Base-by-base conservation (phyloP, 1,284 basidiomycete species). In the Peniophora sp. region DNA sequence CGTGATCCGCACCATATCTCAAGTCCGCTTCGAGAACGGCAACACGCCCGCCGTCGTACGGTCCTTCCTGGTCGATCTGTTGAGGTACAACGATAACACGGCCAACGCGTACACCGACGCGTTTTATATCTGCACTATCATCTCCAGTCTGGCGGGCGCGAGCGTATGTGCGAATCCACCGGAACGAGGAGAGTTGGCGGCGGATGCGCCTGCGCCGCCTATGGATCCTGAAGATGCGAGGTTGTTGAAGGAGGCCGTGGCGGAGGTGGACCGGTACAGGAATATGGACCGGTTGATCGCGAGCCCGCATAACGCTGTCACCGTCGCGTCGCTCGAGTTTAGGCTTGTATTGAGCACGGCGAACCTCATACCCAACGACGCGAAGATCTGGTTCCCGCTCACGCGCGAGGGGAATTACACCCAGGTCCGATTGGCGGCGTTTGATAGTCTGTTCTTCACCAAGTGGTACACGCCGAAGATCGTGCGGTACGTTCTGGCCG, bases 241-340 rank as follows among this genome's bases (percentile, higher is more conserved):
- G 47, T 71, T 92, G 23, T 65, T 92, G 50, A 80, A 84, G 55
- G 80, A 85, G 55, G 89, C 89, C 0, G 65, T 85, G 22, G 77
- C 81, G 16, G 91, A 92, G 62, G 82, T 98, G 38, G 92, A 96
- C 62, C 79, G 96, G 34, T 94, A 95, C 65, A 85, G 93, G 54
- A 92, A 86, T 57, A 92, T 98, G 79, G 97, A 99, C 66, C 78
- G 93, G 52, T 75, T 99, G 16, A 95, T 99, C 51, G 92, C 97
- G 2, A 97, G 95, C 3, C 87, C 85, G 54, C 93, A 97, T 62
- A 99, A 99, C 62, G 83, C 94, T 22, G 86, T 99, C 38, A 95
- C 95, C 0, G 78, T 93, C 50, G 92, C 96, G 25, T 85, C 85
- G 2, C 70, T 97, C 48, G 90, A 95, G 89, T 93, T 92, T 60